Base-by-base conservation (phyloP, 768 basidiomycete species). In the Suillus placidus region DNA sequence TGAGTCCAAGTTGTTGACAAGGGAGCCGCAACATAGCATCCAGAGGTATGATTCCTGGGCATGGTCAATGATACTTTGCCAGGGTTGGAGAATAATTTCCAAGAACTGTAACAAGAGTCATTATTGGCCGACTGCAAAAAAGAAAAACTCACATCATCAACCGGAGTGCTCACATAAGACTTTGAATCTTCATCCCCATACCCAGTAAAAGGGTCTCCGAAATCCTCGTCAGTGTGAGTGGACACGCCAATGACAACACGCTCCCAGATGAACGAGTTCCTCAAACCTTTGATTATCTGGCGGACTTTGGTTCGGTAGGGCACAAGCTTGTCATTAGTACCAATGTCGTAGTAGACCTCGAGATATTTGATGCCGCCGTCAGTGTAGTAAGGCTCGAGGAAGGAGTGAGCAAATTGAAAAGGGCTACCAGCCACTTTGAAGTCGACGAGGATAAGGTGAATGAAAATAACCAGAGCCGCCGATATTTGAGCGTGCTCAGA, bases 61-160 rank as follows among this genome's bases (percentile, higher is more conserved):
- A 7, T 32, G 26, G 23, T 20, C n/a, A 45, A 61, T 26, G 13
- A 61, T 12, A 30, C 6, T 3, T 40, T 61, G 14, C 13, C 26
- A 61, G 14, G 38, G 60, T 12, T 26, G 2, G 8, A 40, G 45
- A 13, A 61, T 20, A 6, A 32, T 42, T 9, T 61, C 34, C 35
- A 61, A 32, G 30, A 43, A 43, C 42, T 43, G 42, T 42, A 42
- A 42, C 3, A 42, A 18, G 16, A 1, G 42, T 42, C 42, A 40
- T 1, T 40, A 42, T 42, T 16, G 16, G 40, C 40, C 2, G 16
- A 14, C 4, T 16, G 2, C 3, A 20, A 37, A 23, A 20, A 16
- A 23, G 20, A 38, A 30, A 58, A 43, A 43, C 42, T 43, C 42
- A 37, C 57, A 34, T 58, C 57, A 58, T 58, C 20, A 35, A 58